Base-by-base conservation (phyloP, 1,284 basidiomycete species). In the Jaminaea rosea region DNA sequence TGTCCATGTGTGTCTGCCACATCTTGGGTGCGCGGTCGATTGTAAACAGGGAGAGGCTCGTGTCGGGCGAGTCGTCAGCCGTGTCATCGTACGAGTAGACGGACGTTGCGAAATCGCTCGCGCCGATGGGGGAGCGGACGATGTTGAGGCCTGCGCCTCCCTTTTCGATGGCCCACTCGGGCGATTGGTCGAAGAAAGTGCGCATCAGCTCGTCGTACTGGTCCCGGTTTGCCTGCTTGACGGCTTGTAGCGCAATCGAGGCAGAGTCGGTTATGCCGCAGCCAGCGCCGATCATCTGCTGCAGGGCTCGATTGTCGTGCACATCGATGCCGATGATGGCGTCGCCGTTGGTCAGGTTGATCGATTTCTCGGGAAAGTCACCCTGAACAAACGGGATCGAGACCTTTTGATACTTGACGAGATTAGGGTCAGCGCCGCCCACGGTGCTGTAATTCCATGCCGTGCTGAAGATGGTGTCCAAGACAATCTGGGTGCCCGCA, bases 21-120 rank as follows among this genome's bases (percentile, higher is more conserved):
- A 63, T 45, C 58, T 66, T 66, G 11, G 62, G 59, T 3, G 62
- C 60, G 17, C 55, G 56, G 19, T 63, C 53, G 53, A 66, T 60
- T n/a, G 45, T 55, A 24, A 66, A 65, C 11, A 54, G 50, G 39
- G 50, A 47, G 21, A 66, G 34, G 8, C 60, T 31, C 24, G 28
- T 23, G 36, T 66, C 64, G 7, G 53, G 34, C 0, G 57, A 58
- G 1, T 56, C 58, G 46, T 66, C 64, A n/a, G 42, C 49, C 0
- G 62, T 66, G 32, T 66, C 64, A 42, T 62, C 59, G 23, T 62
- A 66, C 1, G 64, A 56, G 55, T 66, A 66, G 2, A 58, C 56
- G 1, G 44, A 34, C 2, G 47, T 31, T 15, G 59, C 60, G 36
- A 66, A 66, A 26, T 66, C 64, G 29, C 52, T 49, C 2, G 62